These are phyloP conservation scores for Persicaria tinctoria DNA, from an alignment of 148 eudicot genomes.

Conservation along the genomic window DNA sequence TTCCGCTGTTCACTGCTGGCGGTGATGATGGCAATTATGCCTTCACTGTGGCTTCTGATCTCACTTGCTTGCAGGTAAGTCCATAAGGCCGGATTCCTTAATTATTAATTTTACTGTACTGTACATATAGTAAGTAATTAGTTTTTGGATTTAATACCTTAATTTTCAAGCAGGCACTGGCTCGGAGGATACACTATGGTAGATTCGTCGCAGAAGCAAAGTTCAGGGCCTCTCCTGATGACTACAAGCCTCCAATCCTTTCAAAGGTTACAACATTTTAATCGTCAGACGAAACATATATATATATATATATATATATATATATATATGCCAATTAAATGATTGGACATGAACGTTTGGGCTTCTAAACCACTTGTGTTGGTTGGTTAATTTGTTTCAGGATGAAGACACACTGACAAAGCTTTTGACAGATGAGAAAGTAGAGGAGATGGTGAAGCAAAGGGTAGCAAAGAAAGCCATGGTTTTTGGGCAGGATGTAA, in stretches of 20 bases:
- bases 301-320: no score
- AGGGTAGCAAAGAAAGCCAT: slow-evolving; percentile 79
- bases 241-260: slow-evolving; percentile 53
- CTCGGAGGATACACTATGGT: slow-evolving; percentile 84
- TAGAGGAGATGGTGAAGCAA: slow-evolving; percentile 70
- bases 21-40: slow-evolving; percentile 84
- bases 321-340: no score
- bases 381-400: slow-evolving; percentile 23
- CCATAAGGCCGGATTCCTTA: neutral
- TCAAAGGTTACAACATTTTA: slow-evolving; percentile 34
- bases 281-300: no score
- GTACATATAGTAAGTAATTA: no score
- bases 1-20: slow-evolving; percentile 40
- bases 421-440: slow-evolving; percentile 50
- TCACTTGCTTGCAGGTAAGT: slow-evolving; percentile 72
- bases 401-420: slow-evolving; percentile 48
- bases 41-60: slow-evolving; percentile 46
- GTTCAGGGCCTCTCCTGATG: slow-evolving; percentile 48
- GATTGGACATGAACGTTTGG: no score
- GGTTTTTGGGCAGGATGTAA: slow-evolving; percentile 65
- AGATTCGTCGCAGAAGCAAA: slow-evolving; percentile 83
- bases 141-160: no score
- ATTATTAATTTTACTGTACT: no score
- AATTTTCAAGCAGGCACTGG: slow-evolving; percentile 40
- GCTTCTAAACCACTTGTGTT: no score